Base-by-base conservation (phyloP, 2,329 filamentous ascomycete genomes). In the Venturia oleaginea region DNA sequence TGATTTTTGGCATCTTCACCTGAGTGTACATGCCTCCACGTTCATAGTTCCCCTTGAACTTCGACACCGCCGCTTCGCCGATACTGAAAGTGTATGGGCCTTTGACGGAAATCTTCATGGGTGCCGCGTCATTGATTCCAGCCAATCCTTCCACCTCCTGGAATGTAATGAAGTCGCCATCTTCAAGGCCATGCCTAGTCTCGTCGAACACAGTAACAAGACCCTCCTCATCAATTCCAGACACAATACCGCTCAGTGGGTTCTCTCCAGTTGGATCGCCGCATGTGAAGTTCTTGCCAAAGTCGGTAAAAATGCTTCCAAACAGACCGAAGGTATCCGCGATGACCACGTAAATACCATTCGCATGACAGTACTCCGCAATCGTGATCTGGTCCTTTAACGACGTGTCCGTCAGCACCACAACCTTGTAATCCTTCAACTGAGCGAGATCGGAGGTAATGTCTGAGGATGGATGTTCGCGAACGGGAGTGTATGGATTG, bases 41-140 rank as follows among this genome's bases (percentile, higher is more conserved):
- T 79, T 90, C 81, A 79, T 99, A 99, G 71, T 90, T 83, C 42
- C 94, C 94, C 24, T 55, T 38, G 42, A 97, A 82, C 6, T 86
- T 88, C 30, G 90, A 91, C 11, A 97, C 91, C 1, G 51, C 51
- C 74, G 51, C 51, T 74, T 97, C 91, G 51, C 93, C 94, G 70
- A 99, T 97, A 17, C 91, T 94, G 78, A 99, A 99, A 10, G 92
- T 96, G 76, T 97, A 99, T 3, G 94, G 94, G 6, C 80, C 94
- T 79, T 96, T 97, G 61, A 97, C 92, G 4, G 89, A 91, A 67
- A 99, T 85, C 79, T 97, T 96, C 69, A 90, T 86, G 61, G 94
- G 93, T 67, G 91, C 90, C 55, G 85, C 84, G 70, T 84, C 84
- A 75, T 99, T 99, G 67, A 99, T 77, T 6, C 77, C 86, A 67